Evolutionary conservation across 2,329 filamentous ascomycete genomes (phyloP).

Genomic region (Penicillium fuscoglaucum): DNA sequence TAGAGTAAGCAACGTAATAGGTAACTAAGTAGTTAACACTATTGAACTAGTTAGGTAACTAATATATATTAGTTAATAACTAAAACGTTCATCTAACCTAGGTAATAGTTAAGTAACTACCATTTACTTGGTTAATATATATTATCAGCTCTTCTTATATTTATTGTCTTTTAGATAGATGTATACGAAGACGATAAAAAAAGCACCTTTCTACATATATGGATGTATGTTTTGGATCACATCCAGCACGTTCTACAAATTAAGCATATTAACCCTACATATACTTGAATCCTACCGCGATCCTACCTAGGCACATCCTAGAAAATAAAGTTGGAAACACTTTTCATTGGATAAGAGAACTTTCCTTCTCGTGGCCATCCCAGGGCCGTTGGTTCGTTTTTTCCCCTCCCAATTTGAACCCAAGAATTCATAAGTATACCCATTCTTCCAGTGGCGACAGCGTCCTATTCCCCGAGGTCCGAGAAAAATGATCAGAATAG

Average conservation of each 20-base stretch:
- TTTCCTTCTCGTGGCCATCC: constrained; percentile 35
- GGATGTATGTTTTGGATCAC: too few relatives aligned
- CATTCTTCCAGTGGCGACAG: constrained; percentile 37
- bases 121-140: background rate
- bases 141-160: background rate
- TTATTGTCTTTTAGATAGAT: too few relatives aligned
- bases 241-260: too few relatives aligned
- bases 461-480: constrained; percentile 39
- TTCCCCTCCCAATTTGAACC: constrained; percentile 16
- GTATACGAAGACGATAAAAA: too few relatives aligned
- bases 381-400: constrained; percentile 15
- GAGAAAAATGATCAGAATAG: constrained; percentile 31
- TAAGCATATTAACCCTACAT: too few relatives aligned
- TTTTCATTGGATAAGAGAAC: constrained; percentile 29
- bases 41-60: too few relatives aligned
- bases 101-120: too few relatives aligned
- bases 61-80: too few relatives aligned
- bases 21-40: background rate
- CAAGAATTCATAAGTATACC: constrained; percentile 25
- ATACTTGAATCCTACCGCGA: background rate
- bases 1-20: background rate
- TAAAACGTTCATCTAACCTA: too few relatives aligned
- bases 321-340: constrained; percentile 4
- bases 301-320: too few relatives aligned
- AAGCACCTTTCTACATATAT: too few relatives aligned